Conservation (phyloP, 2,329 filamentous ascomycete genomes). For the Trichoderma sp. region DNA sequence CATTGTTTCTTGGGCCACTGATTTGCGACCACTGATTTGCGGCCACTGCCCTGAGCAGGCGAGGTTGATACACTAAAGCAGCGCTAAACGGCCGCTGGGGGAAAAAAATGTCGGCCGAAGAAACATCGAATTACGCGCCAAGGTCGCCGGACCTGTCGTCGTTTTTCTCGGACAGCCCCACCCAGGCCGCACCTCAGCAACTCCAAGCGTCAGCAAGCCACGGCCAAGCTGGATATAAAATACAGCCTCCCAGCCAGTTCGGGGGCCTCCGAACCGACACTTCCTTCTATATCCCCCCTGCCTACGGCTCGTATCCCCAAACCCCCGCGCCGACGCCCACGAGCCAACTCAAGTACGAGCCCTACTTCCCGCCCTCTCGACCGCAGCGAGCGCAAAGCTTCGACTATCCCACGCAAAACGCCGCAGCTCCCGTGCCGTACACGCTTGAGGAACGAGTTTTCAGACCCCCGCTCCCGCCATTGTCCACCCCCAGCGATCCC, state of each 20-base stretch:
- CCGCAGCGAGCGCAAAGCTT: constrained; percentile 13
- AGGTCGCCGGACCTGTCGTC: constrained; percentile 59
- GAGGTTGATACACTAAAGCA: constrained; percentile 12
- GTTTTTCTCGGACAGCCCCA: constrained; percentile 45
- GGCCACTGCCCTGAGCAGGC: constrained; percentile 4
- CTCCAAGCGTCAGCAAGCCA: constrained; percentile 32
- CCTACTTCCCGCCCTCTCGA: constrained; percentile 25
- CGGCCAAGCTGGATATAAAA: constrained; percentile 32
- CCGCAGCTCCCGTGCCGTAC: constrained; percentile 22
- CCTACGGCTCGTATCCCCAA: constrained; percentile 7
- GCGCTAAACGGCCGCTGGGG: constrained; percentile 10
- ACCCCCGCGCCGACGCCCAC: constrained; percentile 18
- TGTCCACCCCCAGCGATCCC: neutral
- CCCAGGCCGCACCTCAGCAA: constrained; percentile 34
- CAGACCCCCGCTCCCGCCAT: constrained; percentile 2
- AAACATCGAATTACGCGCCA: constrained; percentile 48
- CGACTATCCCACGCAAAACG: constrained; percentile 9
- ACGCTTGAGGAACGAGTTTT: constrained; percentile 21
- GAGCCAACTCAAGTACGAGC: constrained; percentile 21
- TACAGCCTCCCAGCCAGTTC: constrained; percentile 29
- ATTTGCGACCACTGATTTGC: constrained; percentile 8
- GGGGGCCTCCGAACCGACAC: constrained; percentile 23
- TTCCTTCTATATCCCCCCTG: constrained; percentile 28
- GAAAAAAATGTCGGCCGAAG: constrained; percentile 46
- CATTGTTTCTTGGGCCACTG: neutral